Conservation (phyloP, 164 flowering plant species). For the Hamamelis virginiana region DNA sequence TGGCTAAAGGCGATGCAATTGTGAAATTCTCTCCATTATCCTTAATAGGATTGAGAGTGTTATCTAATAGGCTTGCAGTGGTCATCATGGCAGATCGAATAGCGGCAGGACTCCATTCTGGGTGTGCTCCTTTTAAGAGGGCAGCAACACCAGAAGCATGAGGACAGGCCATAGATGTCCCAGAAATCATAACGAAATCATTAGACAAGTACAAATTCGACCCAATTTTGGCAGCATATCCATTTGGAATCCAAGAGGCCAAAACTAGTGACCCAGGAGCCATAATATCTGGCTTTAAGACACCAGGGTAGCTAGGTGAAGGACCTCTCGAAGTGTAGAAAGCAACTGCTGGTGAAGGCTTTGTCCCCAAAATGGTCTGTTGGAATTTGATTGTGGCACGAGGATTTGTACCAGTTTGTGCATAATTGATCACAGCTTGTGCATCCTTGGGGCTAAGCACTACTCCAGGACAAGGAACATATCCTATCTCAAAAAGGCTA, state of each 20-base stretch:
- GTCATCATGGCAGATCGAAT: slow-evolving; percentile 56
- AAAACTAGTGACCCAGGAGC: slow-evolving; percentile 60
- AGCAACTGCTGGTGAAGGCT: slow-evolving; percentile 49
- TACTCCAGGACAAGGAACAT: slow-evolving; percentile 27
- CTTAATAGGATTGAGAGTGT: slow-evolving; percentile 23
- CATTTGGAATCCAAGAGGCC: slow-evolving; percentile 41
- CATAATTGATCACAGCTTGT: slow-evolving; percentile 25
- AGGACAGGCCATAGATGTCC: slow-evolving; percentile 56
- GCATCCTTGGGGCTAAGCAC: slow-evolving; percentile 28
- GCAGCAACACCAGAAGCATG: slow-evolving; percentile 51
- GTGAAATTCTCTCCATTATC: slow-evolving; percentile 16
- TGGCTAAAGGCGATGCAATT: slow-evolving; percentile 35
- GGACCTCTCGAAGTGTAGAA: slow-evolving; percentile 61
- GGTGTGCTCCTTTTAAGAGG: slow-evolving; percentile 40
- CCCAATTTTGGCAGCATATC: slow-evolving; percentile 10
- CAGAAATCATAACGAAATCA: slow-evolving; percentile 31
- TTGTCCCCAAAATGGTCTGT: slow-evolving; percentile 38
- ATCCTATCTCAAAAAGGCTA: not conserved
- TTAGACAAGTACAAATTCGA: slow-evolving; percentile 10
- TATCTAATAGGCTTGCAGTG: slow-evolving; percentile 35
- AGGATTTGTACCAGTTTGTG: slow-evolving; percentile 2
- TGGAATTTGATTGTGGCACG: slow-evolving; percentile 41
- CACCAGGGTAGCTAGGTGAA: slow-evolving; percentile 27
- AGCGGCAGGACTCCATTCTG: slow-evolving; percentile 46
- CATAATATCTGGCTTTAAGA: slow-evolving; percentile 59